These are phyloP conservation scores for Davidsoniella eucalypti DNA, from an alignment of 2,329 filamentous ascomycete genomes.

Conservation along the genomic window DNA sequence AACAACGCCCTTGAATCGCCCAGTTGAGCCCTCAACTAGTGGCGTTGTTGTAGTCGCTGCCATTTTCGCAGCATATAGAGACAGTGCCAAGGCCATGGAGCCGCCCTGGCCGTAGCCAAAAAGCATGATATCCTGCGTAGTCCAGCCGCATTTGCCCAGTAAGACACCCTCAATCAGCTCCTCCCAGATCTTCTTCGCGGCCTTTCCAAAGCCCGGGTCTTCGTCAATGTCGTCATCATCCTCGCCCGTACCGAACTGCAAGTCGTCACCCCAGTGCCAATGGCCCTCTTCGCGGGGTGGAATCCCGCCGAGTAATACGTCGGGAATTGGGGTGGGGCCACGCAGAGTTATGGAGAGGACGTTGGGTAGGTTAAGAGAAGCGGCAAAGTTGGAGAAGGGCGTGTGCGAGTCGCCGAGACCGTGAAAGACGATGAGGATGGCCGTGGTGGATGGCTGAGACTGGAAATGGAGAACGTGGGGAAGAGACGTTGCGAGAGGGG, in stretches of 20 bases:
- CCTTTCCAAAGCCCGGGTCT: slow-evolving; percentile 43
- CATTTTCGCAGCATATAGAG: slow-evolving; percentile 20
- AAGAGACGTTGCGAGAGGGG: slow-evolving; percentile 25
- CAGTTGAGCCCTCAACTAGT: slow-evolving; percentile 6
- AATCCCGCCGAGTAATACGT: slow-evolving; percentile 36
- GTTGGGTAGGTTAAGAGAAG: slow-evolving; percentile 55
- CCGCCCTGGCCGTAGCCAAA: slow-evolving; percentile 55
- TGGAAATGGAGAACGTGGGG: slow-evolving; percentile 32
- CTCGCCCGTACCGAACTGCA: slow-evolving; percentile 32
- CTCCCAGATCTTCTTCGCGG: slow-evolving; percentile 29
- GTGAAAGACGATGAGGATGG: slow-evolving; percentile 68
- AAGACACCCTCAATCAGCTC: slow-evolving; percentile 36
- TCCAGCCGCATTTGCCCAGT: slow-evolving; percentile 41
- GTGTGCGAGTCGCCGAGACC: slow-evolving; percentile 62
- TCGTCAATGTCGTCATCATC: slow-evolving; percentile 29
- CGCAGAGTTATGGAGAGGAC: slow-evolving; percentile 61
- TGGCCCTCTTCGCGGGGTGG: slow-evolving; percentile 17
- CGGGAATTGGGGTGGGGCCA: slow-evolving; percentile 51
- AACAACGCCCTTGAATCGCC: slow-evolving; percentile 38
- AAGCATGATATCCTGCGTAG: slow-evolving; percentile 39
- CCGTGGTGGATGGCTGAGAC: slow-evolving; percentile 45
- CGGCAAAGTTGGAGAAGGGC: slow-evolving; percentile 53
- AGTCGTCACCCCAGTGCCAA: slow-evolving; percentile 54
- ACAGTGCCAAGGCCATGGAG: slow-evolving; percentile 40
- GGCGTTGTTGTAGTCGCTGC: neutral